Evolutionary conservation across 2,329 filamentous ascomycete genomes (phyloP).

Genomic region (Trichoderma atrobrunneum): DNA sequence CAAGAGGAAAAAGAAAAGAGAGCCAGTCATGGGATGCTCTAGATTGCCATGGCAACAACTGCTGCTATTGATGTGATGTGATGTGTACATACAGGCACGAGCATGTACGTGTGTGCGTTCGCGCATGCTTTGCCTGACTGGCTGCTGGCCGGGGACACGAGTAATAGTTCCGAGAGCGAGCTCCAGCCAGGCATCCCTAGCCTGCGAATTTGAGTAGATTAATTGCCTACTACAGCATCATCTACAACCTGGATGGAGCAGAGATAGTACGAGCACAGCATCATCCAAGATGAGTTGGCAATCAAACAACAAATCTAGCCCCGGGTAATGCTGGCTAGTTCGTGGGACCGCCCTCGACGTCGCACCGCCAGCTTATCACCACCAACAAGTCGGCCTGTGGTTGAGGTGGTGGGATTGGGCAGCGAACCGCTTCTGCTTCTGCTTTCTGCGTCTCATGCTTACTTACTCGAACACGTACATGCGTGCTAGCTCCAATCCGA

Average conservation of each 20-base stretch:
- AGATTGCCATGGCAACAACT: slow-evolving; percentile 12
- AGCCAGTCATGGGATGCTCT: not conserved
- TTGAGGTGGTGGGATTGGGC: slow-evolving; percentile 12
- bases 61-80: not conserved
- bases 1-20: not conserved
- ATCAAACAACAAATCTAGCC: not conserved
- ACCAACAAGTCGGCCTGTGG: not conserved
- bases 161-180: not conserved
- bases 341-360: not conserved
- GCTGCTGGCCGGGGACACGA: not conserved
- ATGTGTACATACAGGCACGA: not conserved
- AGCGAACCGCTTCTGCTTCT: not conserved
- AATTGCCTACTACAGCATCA: not conserved
- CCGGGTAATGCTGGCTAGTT: not conserved
- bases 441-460: not conserved
- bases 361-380: not conserved
- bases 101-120: not conserved
- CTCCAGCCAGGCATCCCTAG: slow-evolving; percentile 3
- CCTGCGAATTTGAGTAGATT: not conserved
- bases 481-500: not conserved
- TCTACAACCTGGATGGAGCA: not conserved
- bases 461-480: not conserved
- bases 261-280: not conserved
- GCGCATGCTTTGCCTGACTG: not conserved
- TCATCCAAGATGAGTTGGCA: not conserved